phyloP scores from a whole-genome alignment of 345 rosid species.

The Salix suchowensis region DNA sequence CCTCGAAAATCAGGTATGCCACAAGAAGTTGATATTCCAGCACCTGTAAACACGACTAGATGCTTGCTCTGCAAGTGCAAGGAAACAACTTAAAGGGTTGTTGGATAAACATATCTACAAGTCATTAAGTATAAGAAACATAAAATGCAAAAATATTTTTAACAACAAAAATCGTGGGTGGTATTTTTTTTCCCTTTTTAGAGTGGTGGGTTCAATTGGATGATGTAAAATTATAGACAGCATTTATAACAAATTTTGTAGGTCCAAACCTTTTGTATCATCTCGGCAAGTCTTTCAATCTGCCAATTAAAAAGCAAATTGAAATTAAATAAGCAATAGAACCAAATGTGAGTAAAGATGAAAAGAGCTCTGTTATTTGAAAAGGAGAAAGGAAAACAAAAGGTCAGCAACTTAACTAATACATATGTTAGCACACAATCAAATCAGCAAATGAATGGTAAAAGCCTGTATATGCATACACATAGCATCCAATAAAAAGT shows the following conservation, averaged over 20 bases:
- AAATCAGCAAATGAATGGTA: not conserved
- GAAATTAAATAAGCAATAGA: not conserved
- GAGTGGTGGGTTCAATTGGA: too few relatives aligned
- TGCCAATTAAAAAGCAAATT: constrained; percentile 18
- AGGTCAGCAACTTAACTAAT: not conserved
- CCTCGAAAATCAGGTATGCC: constrained; percentile 98
- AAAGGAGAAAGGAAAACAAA: not conserved
- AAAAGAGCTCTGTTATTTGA: too few relatives aligned
- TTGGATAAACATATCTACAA: not conserved
- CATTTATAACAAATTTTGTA: not conserved
- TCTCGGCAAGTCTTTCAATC: constrained; percentile 28
- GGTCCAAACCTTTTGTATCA: constrained; percentile 30
- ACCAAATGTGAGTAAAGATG: too few relatives aligned
- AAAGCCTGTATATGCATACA: not conserved
- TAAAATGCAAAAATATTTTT: not conserved
- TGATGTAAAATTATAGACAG: too few relatives aligned
- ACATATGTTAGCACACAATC: not conserved
- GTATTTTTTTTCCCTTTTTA: too few relatives aligned
- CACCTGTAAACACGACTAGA: constrained; percentile 95
- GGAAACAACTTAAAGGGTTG: not conserved
- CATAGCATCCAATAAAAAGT: not conserved
- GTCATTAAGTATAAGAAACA: not conserved
- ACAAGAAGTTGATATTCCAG: constrained; percentile 96
- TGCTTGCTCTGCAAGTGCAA: constrained; percentile 88
- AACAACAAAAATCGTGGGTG: too few relatives aligned